Conservation (phyloP, 2,329 filamentous ascomycete species). For the Thielaviopsis ethacetica region DNA sequence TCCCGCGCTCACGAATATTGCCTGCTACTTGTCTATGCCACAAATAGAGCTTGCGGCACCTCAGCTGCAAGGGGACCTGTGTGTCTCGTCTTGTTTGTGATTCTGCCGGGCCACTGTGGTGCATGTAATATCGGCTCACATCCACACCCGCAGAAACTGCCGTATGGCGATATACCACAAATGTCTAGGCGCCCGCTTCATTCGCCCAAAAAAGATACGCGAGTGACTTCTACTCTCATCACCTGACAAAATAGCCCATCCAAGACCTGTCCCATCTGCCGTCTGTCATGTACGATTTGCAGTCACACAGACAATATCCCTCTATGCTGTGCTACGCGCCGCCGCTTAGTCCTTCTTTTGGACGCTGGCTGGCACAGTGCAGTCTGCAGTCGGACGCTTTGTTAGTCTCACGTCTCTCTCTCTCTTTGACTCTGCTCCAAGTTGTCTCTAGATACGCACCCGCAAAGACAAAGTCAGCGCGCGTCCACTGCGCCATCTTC, state of each 20-base stretch:
- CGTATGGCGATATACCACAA: neutral
- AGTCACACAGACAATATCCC: neutral
- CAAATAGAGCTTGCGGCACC: neutral
- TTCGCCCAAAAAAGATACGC: neutral
- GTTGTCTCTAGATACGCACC: slow-evolving; percentile 1
- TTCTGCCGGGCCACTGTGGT: neutral
- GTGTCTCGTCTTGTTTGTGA: neutral
- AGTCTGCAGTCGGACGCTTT: neutral
- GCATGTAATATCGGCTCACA: neutral
- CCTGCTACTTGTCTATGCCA: neutral
- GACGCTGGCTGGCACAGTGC: neutral
- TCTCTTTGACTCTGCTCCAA: neutral
- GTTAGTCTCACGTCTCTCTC: neutral
- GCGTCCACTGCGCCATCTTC: slow-evolving; percentile 43
- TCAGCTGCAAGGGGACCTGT: neutral
- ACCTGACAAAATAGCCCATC: neutral
- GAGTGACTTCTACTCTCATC: neutral
- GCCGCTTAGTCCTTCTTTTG: neutral
- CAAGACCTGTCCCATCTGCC: neutral
- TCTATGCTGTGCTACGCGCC: neutral
- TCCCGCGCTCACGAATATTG: neutral
- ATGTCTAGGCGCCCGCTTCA: neutral
- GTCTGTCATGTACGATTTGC: neutral
- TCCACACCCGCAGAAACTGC: neutral
- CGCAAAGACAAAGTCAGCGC: slow-evolving; percentile 18